phyloP scores from a whole-genome alignment of 257 asterid species.

The Ballota nigra region DNA sequence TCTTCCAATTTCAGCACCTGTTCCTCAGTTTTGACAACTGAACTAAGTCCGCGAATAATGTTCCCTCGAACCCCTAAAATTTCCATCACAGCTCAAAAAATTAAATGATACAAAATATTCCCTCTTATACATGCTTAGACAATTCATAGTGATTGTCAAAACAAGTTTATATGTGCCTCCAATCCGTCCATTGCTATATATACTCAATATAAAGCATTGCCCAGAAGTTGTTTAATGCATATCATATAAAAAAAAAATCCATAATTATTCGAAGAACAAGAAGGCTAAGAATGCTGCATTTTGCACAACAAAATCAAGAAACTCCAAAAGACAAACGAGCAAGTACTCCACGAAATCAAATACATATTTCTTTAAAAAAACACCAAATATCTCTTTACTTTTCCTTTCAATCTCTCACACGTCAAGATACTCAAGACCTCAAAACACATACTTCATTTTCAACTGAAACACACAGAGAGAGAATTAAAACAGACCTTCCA shows the following conservation, averaged over 20 bases:
- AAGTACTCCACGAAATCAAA: neutral
- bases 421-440: neutral
- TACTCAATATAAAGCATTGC: neutral
- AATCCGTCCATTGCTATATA: neutral
- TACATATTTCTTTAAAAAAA: neutral
- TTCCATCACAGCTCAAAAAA: slow-evolving; percentile 22
- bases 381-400: slow-evolving; percentile 3
- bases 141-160: slow-evolving; percentile 1
- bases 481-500: slow-evolving; percentile 40
- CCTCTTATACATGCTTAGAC: neutral
- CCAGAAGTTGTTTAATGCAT: neutral
- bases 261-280: neutral
- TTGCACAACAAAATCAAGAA: neutral
- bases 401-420: neutral
- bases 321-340: neutral
- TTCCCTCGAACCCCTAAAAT: slow-evolving; percentile 41
- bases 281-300: neutral
- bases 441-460: neutral
- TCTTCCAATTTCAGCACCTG: slow-evolving; percentile 40
- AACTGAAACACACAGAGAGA: neutral
- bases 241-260: neutral
- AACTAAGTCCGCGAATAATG: slow-evolving; percentile 34
- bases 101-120: neutral
- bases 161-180: slow-evolving; percentile 1
- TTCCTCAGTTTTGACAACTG: slow-evolving; percentile 37